Evolutionary conservation across 306 rosid genomes (phyloP), one percentile per base, ranked within the genome.

Genomic region (Cucumis sativus): DNA sequence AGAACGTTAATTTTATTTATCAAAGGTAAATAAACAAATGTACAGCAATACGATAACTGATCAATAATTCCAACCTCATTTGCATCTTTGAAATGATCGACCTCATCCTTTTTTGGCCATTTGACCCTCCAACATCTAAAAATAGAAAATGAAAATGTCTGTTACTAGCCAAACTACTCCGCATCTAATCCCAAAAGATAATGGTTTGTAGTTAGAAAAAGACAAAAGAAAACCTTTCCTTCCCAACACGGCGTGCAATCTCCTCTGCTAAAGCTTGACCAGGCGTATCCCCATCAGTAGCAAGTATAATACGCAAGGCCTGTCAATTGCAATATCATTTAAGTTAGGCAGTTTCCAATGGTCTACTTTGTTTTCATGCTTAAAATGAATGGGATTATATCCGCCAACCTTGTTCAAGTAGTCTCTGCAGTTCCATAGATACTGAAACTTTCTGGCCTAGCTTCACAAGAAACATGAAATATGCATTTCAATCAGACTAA

Each of bases 241-340:
- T 88, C 75, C 99, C 99, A 74, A 95, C 86, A 73, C 97, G 97
- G 45, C 99, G 97, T 75, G 99, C 99, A 84, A 95, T 93, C 91
- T 92, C 99, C 82, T 95, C 99, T 72, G 97, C 96, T 83, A 95
- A 86, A 79, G 99, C 97, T 86, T 95, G 99, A 86, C 97, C 99
- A 71, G 99, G 97, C 58, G 13, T 61, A 84, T 95, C 99, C 69
- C 91, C 99, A 79, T 95, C 99, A 82, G 99, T 95, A 78, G 99
- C 97, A 79, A 95, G 89, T 81, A 95, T 80, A 55, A 95, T 84
- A 7, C 99, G 96, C 11, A 93, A 90, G 80, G 97, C 97, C 99
- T 95, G 59, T 76, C 71, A 84, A 79, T 74, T 83, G 47, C 41
- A 73, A 74, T 13, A 23, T 23, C 25, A 23, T 23, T 23, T 23